Evolutionary conservation across 2,329 filamentous ascomycete genomes (phyloP).

Genomic region (Meredithiella fracta): DNA sequence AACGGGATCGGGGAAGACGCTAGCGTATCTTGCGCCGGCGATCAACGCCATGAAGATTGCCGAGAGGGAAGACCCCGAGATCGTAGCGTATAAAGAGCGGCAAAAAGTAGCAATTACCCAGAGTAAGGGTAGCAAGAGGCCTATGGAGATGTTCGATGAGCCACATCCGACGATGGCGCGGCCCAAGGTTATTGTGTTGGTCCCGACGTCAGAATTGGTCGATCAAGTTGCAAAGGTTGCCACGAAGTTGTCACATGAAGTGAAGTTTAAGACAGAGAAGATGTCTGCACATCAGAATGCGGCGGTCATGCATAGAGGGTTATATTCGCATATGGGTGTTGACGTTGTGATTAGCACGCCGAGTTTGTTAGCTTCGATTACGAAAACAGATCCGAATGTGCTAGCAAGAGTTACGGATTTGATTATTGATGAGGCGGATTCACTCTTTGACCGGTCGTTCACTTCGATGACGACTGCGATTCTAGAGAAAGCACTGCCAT

Average conservation of each 20-base stretch:
- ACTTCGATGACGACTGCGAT: conserved; percentile 66
- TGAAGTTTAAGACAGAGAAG: conserved; percentile 73
- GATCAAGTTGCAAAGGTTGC: conserved; percentile 67
- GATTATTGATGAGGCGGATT: conserved; percentile 90
- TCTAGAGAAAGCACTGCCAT: conserved; percentile 65
- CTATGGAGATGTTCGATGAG: conserved; percentile 45
- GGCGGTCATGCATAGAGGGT: conserved; percentile 63
- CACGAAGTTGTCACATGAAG: conserved; percentile 66
- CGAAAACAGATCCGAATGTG: conserved; percentile 77
- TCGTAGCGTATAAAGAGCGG: conserved; percentile 40
- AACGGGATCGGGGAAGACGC: conserved; percentile 91
- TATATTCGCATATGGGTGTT: conserved; percentile 67
- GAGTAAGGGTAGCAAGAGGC: conserved; percentile 36
- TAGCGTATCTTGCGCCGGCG: conserved; percentile 76
- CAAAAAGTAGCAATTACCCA: conserved; percentile 39
- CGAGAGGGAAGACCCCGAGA: conserved; percentile 43
- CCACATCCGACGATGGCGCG: conserved; percentile 59
- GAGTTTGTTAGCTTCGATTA: conserved; percentile 75
- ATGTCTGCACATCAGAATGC: conserved; percentile 64
- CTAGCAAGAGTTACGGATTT: conserved; percentile 81
- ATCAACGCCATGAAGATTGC: conserved; percentile 72
- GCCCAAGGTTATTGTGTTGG: conserved; percentile 68
- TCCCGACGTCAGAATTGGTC: conserved; percentile 85
- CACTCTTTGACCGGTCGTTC: conserved; percentile 86
- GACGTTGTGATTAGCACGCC: conserved; percentile 81